Conservation (phyloP, 176 grass and related monocot species). For the Typha latifolia region DNA sequence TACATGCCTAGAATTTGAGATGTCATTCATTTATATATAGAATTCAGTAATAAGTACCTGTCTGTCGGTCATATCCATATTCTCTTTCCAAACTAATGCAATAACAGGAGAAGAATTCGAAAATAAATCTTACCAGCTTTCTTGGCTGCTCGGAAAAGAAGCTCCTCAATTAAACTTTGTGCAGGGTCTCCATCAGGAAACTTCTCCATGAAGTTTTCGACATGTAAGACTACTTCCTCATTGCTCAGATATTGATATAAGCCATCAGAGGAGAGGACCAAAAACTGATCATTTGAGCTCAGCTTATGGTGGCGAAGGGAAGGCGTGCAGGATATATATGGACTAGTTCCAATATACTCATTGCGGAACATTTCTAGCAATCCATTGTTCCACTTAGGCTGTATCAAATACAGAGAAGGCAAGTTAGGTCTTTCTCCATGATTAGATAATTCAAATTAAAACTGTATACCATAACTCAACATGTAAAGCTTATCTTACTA, state of each 20-base stretch:
- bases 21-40: neutral
- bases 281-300: slow-evolving; percentile 54
- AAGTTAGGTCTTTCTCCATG: neutral
- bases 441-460: neutral
- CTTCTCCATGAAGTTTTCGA: slow-evolving; percentile 81
- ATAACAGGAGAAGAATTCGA: slow-evolving; percentile 1
- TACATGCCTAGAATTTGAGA: neutral
- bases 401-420: neutral
- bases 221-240: slow-evolving; percentile 86
- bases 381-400: slow-evolving; percentile 72
- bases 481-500: too few relatives aligned
- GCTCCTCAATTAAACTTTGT: slow-evolving; percentile 89
- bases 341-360: slow-evolving; percentile 57
- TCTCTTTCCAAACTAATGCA: too few relatives aligned
- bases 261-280: slow-evolving; percentile 92
- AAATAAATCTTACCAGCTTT: slow-evolving; percentile 58
- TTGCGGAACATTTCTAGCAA: slow-evolving; percentile 89
- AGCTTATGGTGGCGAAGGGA: slow-evolving; percentile 74
- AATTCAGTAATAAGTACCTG: too few relatives aligned
- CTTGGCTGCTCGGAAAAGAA: slow-evolving; percentile 79
- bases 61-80: too few relatives aligned
- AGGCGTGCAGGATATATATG: slow-evolving; percentile 74
- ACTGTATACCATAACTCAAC: neutral
- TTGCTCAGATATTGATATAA: slow-evolving; percentile 92
- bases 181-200: slow-evolving; percentile 91